phyloP scores from a whole-genome alignment of 805 yeast genomes.

The Teunomyces tritomae region DNA sequence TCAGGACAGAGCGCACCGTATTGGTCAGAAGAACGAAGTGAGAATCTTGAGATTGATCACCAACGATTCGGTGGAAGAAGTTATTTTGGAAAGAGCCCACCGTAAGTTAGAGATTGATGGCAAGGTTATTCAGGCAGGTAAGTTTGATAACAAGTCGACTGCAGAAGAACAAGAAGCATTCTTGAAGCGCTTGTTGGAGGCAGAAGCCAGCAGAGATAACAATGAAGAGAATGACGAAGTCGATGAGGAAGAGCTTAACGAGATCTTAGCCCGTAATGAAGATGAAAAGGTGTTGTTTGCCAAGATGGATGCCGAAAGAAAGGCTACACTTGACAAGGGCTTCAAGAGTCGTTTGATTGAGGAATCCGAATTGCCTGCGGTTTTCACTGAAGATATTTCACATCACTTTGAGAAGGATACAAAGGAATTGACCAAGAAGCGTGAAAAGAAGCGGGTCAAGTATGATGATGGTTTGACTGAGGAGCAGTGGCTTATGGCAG shows the following conservation, averaged over 20 bases:
- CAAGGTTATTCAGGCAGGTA: conserved; percentile 89
- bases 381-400: conserved; percentile 26
- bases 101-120: conserved; percentile 85
- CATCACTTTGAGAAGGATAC: conserved; percentile 25
- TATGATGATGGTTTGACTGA: conserved; percentile 47
- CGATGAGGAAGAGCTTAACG: conserved; percentile 72
- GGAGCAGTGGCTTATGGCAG: conserved; percentile 52
- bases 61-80: conserved; percentile 80
- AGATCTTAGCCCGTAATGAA: conserved; percentile 66
- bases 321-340: conserved; percentile 20
- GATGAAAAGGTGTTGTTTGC: conserved; percentile 56
- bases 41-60: conserved; percentile 77
- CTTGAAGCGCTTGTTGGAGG: conserved; percentile 67
- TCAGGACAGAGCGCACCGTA: conserved; percentile 87
- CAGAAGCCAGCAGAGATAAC: conserved; percentile 55
- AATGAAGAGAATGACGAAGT: conserved; percentile 55
- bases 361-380: conserved; percentile 23
- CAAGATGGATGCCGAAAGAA: conserved; percentile 60
- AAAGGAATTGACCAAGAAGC: conserved; percentile 23
- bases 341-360: conserved; percentile 20
- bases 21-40: conserved; percentile 86
- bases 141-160: conserved; percentile 81
- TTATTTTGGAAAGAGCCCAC: conserved; percentile 76
- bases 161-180: conserved; percentile 85
- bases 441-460: conserved; percentile 27